These are phyloP conservation scores for Sarocladiaceae sp. DNA, from an alignment of 2,329 filamentous ascomycete genomes.

Conservation along the genomic window DNA sequence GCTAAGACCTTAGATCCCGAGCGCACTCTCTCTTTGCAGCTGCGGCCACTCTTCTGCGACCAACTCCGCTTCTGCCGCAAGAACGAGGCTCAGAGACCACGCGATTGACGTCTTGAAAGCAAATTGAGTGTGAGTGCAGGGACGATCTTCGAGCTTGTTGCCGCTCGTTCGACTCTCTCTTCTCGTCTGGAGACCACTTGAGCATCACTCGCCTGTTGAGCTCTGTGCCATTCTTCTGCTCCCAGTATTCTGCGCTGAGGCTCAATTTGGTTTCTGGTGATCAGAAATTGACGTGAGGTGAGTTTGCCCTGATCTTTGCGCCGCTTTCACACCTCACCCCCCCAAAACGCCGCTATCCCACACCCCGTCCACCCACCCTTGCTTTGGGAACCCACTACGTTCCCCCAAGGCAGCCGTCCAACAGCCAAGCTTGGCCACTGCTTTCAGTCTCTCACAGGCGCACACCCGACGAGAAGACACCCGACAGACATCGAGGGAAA, in stretches of 20 bases:
- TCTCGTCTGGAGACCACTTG: no score
- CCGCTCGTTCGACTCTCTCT: no score
- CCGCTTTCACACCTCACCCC: not conserved
- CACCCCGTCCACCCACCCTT: constrained; percentile 2
- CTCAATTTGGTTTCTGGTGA: not conserved
- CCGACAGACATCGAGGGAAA: not conserved
- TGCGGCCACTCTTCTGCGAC: constrained; percentile 34
- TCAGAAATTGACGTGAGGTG: not conserved
- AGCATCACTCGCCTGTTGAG: no score
- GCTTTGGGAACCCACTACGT: not conserved
- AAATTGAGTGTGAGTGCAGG: no score
- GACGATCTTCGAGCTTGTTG: no score
- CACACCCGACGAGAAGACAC: not conserved
- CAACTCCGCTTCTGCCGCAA: constrained; percentile 17
- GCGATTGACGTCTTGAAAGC: no score
- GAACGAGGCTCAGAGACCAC: no score
- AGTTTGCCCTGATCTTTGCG: constrained; percentile 5
- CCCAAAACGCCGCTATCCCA: not conserved
- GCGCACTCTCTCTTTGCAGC: constrained; percentile 26
- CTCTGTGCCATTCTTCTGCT: not conserved
- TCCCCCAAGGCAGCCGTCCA: not conserved
- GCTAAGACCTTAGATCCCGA: constrained; percentile 3
- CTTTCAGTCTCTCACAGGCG: not conserved
- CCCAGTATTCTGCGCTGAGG: not conserved
- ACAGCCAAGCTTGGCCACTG: not conserved